phyloP scores from a whole-genome alignment of 2,329 filamentous ascomycete species.

The Calonectria ilicicola region DNA sequence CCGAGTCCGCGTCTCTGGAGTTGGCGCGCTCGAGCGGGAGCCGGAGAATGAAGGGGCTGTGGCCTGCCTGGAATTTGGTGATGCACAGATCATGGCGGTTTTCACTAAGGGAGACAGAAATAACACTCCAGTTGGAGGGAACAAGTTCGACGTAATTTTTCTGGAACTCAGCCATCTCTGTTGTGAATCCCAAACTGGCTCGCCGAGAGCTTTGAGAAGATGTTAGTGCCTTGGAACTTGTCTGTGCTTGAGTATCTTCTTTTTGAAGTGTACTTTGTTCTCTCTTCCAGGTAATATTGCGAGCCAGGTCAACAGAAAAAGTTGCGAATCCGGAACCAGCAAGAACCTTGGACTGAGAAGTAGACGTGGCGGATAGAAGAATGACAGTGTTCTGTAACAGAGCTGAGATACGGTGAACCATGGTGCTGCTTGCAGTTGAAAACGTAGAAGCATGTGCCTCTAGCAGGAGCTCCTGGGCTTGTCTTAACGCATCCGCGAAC shows the following conservation, averaged over 20 bases:
- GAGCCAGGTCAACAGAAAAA: constrained; percentile 76
- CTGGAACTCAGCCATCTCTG: constrained; percentile 76
- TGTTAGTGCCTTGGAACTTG: constrained; percentile 8
- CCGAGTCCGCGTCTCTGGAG: constrained; percentile 80
- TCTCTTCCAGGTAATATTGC: constrained; percentile 75
- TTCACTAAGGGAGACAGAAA: constrained; percentile 88
- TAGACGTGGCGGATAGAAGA: constrained; percentile 71
- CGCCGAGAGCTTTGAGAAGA: constrained; percentile 45
- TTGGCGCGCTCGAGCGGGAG: constrained; percentile 87
- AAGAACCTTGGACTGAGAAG: constrained; percentile 57
- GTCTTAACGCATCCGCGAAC: constrained; percentile 71
- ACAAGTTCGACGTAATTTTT: constrained; percentile 87
- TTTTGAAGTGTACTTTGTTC: constrained; percentile 69
- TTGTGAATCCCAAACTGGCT: constrained; percentile 58
- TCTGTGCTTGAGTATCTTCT: constrained; percentile 14
- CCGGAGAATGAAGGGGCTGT: constrained; percentile 86
- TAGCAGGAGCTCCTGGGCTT: constrained; percentile 74
- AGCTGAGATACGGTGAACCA: constrained; percentile 73
- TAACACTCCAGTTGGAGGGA: constrained; percentile 83
- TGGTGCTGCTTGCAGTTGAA: constrained; percentile 65
- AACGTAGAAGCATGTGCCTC: constrained; percentile 71
- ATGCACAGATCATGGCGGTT: constrained; percentile 87
- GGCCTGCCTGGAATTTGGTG: constrained; percentile 82
- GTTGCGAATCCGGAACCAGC: constrained; percentile 69
- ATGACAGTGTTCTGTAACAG: constrained; percentile 75